Conservation (phyloP, 2,329 filamentous ascomycete species). For the Fusarium chlamydosporum region DNA sequence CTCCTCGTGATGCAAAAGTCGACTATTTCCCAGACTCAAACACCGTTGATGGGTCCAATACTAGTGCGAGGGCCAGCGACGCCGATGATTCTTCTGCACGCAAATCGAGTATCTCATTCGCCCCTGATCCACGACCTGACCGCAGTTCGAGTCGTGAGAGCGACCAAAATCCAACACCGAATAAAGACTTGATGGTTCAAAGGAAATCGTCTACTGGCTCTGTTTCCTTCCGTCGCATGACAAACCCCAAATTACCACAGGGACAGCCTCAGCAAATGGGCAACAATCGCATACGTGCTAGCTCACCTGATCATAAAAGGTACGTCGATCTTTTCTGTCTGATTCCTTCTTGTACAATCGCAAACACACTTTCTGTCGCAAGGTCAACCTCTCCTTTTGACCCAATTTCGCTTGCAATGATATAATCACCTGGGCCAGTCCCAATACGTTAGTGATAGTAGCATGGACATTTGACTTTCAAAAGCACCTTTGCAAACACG, state of each 20-base stretch:
- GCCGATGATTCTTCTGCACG: conserved; percentile 53
- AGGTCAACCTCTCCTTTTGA: conserved; percentile 2
- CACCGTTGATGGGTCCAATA: conserved; percentile 47
- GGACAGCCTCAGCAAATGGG: conserved; percentile 62
- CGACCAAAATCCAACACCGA: conserved; percentile 46
- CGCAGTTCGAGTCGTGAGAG: conserved; percentile 49
- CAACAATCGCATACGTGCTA: conserved; percentile 59
- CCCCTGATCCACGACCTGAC: conserved; percentile 52
- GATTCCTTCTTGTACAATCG: background rate
- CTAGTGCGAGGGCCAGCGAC: conserved; percentile 48
- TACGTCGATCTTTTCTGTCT: conserved; percentile 51
- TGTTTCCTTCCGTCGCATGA: conserved; percentile 62
- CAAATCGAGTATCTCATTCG: conserved; percentile 55
- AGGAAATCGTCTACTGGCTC: conserved; percentile 64
- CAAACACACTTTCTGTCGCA: background rate
- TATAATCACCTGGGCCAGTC: background rate
- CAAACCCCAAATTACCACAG: conserved; percentile 63
- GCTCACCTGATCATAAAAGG: conserved; percentile 66
- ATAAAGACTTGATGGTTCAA: conserved; percentile 45
- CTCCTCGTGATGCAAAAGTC: conserved; percentile 12
- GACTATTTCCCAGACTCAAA: conserved; percentile 51
- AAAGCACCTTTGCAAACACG: background rate
- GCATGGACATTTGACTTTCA: background rate
- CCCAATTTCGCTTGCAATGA: conserved; percentile 1
- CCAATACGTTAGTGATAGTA: background rate